A percentile compares a stretch with the other conserved stretches of the same genome.
These are phyloP conservation scores for Colletotrichum tanaceti DNA, from an alignment of 2,329 filamentous ascomycete genomes.

Conservation along the genomic window DNA sequence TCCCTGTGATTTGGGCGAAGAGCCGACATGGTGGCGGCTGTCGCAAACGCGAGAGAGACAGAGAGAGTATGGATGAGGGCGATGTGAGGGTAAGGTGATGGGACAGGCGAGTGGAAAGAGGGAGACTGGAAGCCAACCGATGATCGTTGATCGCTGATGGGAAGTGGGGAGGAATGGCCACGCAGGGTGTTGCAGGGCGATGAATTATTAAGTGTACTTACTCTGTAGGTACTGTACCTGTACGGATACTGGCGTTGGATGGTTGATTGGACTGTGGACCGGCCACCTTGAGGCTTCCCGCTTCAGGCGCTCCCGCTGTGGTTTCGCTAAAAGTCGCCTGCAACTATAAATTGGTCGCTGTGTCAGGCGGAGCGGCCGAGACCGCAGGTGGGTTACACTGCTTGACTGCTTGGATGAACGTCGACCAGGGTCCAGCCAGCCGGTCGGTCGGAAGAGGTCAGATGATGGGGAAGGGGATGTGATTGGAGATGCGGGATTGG, in stretches of 20 bases:
- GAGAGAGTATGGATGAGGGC: not conserved
- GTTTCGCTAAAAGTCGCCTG: slow-evolving; percentile 30
- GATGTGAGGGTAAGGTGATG: slow-evolving; percentile 5
- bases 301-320: not conserved
- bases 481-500: not conserved
- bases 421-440: slow-evolving; percentile 15
- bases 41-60: not conserved
- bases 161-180: slow-evolving; percentile 29
- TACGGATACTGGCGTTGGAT: not conserved
- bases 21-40: slow-evolving; percentile 40
- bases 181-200: slow-evolving; percentile 14
- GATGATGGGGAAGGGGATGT: not conserved
- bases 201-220: too few relatives aligned
- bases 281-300: slow-evolving; percentile 4
- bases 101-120: not conserved
- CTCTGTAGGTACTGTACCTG: not conserved
- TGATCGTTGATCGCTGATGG: slow-evolving; percentile 23
- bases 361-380: slow-evolving; percentile 30
- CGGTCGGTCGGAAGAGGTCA: not conserved
- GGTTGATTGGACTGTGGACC: slow-evolving; percentile 2
- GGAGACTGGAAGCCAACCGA: slow-evolving; percentile 15
- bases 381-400: slow-evolving; percentile 36
- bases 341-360: slow-evolving; percentile 23
- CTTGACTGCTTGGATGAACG: slow-evolving; percentile 27
- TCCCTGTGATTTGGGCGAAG: slow-evolving; percentile 41